Conservation (phyloP, 495 filamentous ascomycete species). For the Ascobolus immersus region DNA sequence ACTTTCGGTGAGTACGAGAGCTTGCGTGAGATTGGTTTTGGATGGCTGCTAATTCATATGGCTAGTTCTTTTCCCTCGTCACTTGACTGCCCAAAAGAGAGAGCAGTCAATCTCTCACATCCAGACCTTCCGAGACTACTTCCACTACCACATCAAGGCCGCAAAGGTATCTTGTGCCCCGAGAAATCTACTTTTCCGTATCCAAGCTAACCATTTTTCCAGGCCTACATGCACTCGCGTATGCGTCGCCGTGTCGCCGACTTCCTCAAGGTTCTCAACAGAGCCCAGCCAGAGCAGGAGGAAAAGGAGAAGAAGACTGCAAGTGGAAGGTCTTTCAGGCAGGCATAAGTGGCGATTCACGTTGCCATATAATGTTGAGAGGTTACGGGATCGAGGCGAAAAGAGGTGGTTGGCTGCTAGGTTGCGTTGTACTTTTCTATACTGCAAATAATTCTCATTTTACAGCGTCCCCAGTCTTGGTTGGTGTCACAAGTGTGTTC, state of each 20-base stretch:
- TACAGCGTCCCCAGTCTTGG: too few relatives aligned
- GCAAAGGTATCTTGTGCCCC: constrained; percentile 40
- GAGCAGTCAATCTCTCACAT: constrained; percentile 94
- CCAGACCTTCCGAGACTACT: constrained; percentile 98
- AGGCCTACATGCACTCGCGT: constrained; percentile 92
- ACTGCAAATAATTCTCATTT: too few relatives aligned
- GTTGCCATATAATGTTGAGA: too few relatives aligned
- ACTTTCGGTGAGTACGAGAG: constrained; percentile 51
- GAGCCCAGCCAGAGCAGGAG: constrained; percentile 51
- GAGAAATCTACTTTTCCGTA: too few relatives aligned
- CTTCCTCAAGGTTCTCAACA: constrained; percentile 80
- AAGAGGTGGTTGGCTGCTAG: too few relatives aligned
- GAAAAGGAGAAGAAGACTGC: constrained; percentile 97
- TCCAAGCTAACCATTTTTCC: not conserved
- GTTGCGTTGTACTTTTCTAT: too few relatives aligned
- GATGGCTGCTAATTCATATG: constrained; percentile 1
- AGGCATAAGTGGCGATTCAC: too few relatives aligned
- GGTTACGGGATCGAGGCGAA: too few relatives aligned
- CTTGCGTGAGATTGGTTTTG: not conserved
- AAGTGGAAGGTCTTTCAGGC: constrained; percentile 79
- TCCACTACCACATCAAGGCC: constrained; percentile 99
- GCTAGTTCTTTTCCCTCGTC: constrained; percentile 85
- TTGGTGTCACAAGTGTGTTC: too few relatives aligned
- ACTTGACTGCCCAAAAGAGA: constrained; percentile 68
- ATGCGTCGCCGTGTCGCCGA: constrained; percentile 95